Conservation (phyloP, 345 rosid genomes). For the Pugionium cornutum region DNA sequence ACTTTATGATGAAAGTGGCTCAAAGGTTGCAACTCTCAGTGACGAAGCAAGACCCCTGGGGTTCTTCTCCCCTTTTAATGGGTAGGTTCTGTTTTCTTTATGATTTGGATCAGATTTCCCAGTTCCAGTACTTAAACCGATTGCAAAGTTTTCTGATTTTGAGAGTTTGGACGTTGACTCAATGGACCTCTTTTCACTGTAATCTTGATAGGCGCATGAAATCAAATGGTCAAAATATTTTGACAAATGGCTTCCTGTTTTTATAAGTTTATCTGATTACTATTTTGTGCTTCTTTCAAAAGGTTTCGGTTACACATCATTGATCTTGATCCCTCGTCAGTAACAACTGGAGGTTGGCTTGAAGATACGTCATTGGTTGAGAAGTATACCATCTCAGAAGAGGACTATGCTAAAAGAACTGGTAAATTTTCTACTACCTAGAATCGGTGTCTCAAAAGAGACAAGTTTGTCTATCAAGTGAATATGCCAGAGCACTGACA, state of each 20-base stretch:
- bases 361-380: conserved; percentile 91
- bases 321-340: conserved; percentile 88
- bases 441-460: neutral
- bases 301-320: conserved; percentile 79
- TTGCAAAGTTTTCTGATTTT: conserved; percentile 8
- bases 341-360: conserved; percentile 91
- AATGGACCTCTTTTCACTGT: neutral
- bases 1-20: conserved; percentile 75
- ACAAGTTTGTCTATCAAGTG: conserved; percentile 14
- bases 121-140: neutral
- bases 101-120: neutral
- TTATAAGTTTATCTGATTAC: conserved; percentile 15
- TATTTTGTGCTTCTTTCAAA: conserved; percentile 20
- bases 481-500: neutral
- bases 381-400: conserved; percentile 82
- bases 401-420: conserved; percentile 67
- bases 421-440: conserved; percentile 37
- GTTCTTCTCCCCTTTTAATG: conserved; percentile 75
- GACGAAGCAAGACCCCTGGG: conserved; percentile 71
- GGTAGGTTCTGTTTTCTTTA: conserved; percentile 45
- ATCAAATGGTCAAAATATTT: neutral
- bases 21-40: conserved; percentile 54
- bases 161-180: conserved; percentile 10
- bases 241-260: neutral
- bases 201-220: conserved; percentile 5